Conservation (phyloP, 2,329 filamentous ascomycete genomes). For the Emydomyces testavorans region DNA sequence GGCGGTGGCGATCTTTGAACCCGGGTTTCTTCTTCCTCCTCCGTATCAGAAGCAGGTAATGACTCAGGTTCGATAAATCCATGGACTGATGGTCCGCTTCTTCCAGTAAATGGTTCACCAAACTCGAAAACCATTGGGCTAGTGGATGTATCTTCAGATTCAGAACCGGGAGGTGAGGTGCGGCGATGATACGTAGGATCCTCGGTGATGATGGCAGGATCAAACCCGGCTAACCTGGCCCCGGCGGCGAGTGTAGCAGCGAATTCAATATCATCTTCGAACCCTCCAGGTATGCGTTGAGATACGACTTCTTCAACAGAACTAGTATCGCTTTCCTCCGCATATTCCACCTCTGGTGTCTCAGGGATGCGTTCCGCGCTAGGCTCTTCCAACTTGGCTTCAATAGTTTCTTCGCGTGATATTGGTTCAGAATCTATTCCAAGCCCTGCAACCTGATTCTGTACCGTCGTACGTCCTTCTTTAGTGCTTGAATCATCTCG, state of each 20-base stretch:
- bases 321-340: not conserved
- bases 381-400: not conserved
- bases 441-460: not conserved
- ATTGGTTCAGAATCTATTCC: not conserved
- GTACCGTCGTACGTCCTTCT: not conserved
- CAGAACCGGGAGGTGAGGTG: slow-evolving; percentile 14
- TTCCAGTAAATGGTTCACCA: slow-evolving; percentile 8
- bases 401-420: not conserved
- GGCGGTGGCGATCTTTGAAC: not conserved
- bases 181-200: slow-evolving; percentile 53
- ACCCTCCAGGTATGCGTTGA: slow-evolving; percentile 26
- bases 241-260: slow-evolving; percentile 58
- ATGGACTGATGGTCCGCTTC: slow-evolving; percentile 1
- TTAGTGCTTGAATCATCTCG: not conserved
- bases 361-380: not conserved
- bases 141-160: slow-evolving; percentile 5
- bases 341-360: slow-evolving; percentile 2
- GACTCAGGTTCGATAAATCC: slow-evolving; percentile 16
- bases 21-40: slow-evolving; percentile 1
- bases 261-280: slow-evolving; percentile 57
- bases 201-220: slow-evolving; percentile 58
- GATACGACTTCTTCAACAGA: not conserved
- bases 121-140: slow-evolving; percentile 14
- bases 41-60: slow-evolving; percentile 7
- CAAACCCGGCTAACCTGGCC: slow-evolving; percentile 57